Base-by-base conservation (phyloP, 139 green algal genomes). In the Edaphochlamys debaryana region DNA sequence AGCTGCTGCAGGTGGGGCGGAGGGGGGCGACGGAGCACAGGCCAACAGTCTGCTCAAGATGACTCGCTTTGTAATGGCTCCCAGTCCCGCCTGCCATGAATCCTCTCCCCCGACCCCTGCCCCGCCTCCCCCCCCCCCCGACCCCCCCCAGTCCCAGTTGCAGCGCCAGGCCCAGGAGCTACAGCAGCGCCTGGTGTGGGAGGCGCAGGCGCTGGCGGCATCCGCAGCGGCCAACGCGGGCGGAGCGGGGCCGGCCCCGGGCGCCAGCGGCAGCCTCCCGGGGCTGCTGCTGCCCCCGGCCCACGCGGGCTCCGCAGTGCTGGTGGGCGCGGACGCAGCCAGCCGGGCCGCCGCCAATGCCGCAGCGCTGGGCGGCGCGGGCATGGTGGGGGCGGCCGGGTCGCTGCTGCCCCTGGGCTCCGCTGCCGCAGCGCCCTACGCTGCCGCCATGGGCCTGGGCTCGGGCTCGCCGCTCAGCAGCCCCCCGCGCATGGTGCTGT, bases 91-190 rank as follows among this genome's bases (percentile, higher is more conserved):
- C 6, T 29, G 54, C 54, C 11, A 63, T 32, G 22, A 63, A 29
- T 30, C 54, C 71, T 23, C 54, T 7, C 4, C n/a, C n/a, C n/a
- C n/a, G n/a, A n/a, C n/a, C n/a, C n/a, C n/a, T n/a, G n/a, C n/a
- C n/a, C n/a, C n/a, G n/a, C 71, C 27, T 62, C 7, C 37, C 63
- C 34, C 52, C 52, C 36, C 52, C 17, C 36, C 4, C 36, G 4
- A 52, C 52, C 34, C 30, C 22, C 62, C 41, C 7, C 75, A 81
- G 75, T 63, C 63, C 8, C 77, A 83, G 62, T 36, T 84, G 78
- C 66, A 76, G 78, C 78, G 48, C 36, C 78, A 84, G 66, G 66
- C 66, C 0, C 66, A 69, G 37, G 66, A 84, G 78, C 78, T 84
- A 48, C 78, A 84, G 38, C 66, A 84, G 37, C 78, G 78, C 34